phyloP scores from a whole-genome alignment of 129 eudicot species.

The Glebionis coronaria region DNA sequence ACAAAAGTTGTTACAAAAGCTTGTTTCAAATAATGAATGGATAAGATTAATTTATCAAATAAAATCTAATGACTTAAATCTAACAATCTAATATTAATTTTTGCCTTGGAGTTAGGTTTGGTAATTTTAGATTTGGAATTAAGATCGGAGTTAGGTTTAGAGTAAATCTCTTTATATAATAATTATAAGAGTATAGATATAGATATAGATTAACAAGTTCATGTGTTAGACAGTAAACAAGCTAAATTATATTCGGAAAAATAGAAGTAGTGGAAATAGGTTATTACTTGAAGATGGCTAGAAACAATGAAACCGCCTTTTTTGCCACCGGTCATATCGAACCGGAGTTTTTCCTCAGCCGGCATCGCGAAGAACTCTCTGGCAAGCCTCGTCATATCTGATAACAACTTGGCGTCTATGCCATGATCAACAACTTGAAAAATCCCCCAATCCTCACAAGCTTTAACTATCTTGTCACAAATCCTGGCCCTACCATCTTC shows the following conservation, averaged over 20 bases:
- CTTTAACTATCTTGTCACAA: constrained; percentile 65
- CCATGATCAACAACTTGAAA: constrained; percentile 97
- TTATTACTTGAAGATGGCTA: constrained; percentile 88
- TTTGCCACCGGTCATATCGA: constrained; percentile 96
- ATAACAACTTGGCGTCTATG: constrained; percentile 38
- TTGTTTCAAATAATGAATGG: too few species aligned
- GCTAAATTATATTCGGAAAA: not conserved
- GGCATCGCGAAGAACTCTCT: constrained; percentile 63
- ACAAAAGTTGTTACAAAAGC: too few species aligned
- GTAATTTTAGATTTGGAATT: too few species aligned
- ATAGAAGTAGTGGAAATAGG: not conserved
- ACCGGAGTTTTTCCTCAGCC: constrained; percentile 70
- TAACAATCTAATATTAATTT: too few species aligned
- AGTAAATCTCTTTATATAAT: too few species aligned
- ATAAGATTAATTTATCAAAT: too few species aligned
- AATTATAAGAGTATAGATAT: too few species aligned
- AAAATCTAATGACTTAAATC: too few species aligned
- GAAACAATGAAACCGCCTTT: constrained; percentile 97
- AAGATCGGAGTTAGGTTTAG: too few species aligned
- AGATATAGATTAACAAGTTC: too few species aligned
- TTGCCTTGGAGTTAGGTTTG: too few species aligned
- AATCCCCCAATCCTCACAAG: constrained; percentile 93
- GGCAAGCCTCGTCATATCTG: constrained; percentile 68
- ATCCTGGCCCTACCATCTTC: constrained; percentile 42
- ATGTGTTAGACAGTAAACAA: too few species aligned